Base-by-base conservation (phyloP, 805 yeast genomes). In the Candida verbasci region DNA sequence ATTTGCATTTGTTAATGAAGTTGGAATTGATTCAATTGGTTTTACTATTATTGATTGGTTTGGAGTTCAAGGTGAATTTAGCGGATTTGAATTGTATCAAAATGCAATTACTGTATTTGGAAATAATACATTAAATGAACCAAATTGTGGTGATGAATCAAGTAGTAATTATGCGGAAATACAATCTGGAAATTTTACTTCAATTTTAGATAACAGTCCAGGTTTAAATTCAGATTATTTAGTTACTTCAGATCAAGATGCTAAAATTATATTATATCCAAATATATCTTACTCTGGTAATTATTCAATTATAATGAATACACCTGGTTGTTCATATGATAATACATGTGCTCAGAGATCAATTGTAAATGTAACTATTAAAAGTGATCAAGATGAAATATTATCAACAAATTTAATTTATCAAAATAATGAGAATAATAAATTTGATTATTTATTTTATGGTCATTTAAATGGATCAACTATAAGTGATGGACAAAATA, bases 251-350 rank as follows among this genome's bases (percentile, higher is more conserved):
- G 56, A 52, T 35, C 49, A 52, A 7, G 41, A 52, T 36, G 56
- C 65, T n/a, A 55, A 59, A 16, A 72, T 79, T 2, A 65, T 70
- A 1, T 80, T 81, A 50, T 68, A 70, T 39, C 86, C 96, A 8
- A 81, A 81, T 45, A 74, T 87, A 14, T 66, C 83, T 0, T 72
- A 76, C 43, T 68, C 86, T 0, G 97, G 97, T 8, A 68, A 78
- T 41, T 93, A 87, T 56, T 66, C 86, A 0, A 68, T 93, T 17
- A 64, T 76, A 35, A 48, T 89, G 34, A 82, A 76, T 48, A 93
- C 98, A 0, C 96, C 96, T 0, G 97, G 97, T 0, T 93, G 98
- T 62, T 36, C 56, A 1, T 54, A 48, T 3, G 95, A 85, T 53
- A 58, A 63, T 34, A 72, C 93, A 0, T 93, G 98, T 60, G 46